Evolutionary conservation across 2,329 filamentous ascomycete species (phyloP), one percentile per base, ranked within the genome.

Genomic region (Claviceps paspali): DNA sequence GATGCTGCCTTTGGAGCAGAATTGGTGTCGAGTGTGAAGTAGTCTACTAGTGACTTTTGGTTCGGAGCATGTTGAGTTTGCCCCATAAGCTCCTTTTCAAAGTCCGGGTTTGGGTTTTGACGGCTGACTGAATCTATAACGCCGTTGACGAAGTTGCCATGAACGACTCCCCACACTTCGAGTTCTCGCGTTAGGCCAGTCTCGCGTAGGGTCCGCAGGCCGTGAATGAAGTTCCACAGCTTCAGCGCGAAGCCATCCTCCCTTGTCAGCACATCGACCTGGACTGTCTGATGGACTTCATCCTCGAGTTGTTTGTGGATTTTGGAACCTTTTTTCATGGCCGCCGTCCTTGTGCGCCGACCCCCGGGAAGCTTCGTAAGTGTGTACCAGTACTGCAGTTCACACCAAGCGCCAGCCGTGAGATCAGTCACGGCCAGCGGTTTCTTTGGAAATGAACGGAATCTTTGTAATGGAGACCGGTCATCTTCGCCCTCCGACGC

Each of bases 221-320:
- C 86, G 51, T 93, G 83, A 24, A 95, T 80, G 8, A 91, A 67
- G 54, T 96, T 96, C 86, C 87, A 96, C 33, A 96, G 68, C 41
- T 76, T 69, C 41, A 96, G 56, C 0, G 82, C 91, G 57, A 88
- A 86, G 0, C 67, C 68, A 50, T 98, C 91, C 52, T 94, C 87
- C 42, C 76, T 82, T 3, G 72, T 85, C 23, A 68, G 59, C 2
- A 86, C 68, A 14, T 81, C 73, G 4, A 96, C 73, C 3, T 68
- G 67, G 0, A 95, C 79, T 0, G 79, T 78, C 0, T 68, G 78
- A 51, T 93, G 82, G 0, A 95, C 77, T 53, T 96, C 71, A 41
- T 88, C 79, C 55, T 98, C 88, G 1, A 96, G 70, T 26, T 70
- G 71, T 50, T 86, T 76, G 48, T 98, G 91, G 9, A 96, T 73